Conservation (phyloP, 2,329 filamentous ascomycete species). For the Pseudocercospora fuligena region DNA sequence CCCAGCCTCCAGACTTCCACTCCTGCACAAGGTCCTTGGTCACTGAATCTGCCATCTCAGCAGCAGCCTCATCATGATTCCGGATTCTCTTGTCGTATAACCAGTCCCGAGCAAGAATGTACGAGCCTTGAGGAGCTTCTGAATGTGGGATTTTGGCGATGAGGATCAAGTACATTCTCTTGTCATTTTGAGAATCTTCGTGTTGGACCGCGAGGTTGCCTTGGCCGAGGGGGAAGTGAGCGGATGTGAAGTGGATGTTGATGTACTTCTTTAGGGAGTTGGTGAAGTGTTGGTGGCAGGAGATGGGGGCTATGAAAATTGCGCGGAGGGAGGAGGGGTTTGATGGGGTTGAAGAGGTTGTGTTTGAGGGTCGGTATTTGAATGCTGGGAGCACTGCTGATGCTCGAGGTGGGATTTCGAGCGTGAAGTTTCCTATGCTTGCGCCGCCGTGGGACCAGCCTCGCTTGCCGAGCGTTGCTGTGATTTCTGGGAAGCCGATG, state of each 20-base stretch:
- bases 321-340: slow-evolving; percentile 36
- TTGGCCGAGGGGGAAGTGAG: slow-evolving; percentile 3
- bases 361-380: slow-evolving; percentile 29
- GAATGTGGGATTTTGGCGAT: slow-evolving; percentile 53
- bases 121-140: slow-evolving; percentile 41
- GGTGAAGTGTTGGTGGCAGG: slow-evolving; percentile 37
- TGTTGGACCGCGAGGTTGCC: slow-evolving; percentile 22
- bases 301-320: slow-evolving; percentile 45
- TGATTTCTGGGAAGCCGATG: slow-evolving; percentile 57
- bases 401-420: slow-evolving; percentile 52
- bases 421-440: slow-evolving; percentile 55
- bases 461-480: slow-evolving; percentile 49
- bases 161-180: slow-evolving; percentile 58
- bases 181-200: slow-evolving; percentile 31
- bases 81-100: slow-evolving; percentile 50
- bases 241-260: slow-evolving; percentile 21
- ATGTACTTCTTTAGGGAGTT: slow-evolving; percentile 18
- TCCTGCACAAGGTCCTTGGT: slow-evolving; percentile 53
- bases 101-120: slow-evolving; percentile 58
- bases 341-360: background rate
- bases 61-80: slow-evolving; percentile 22
- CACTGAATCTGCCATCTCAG: slow-evolving; percentile 50
- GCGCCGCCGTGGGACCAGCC: slow-evolving; percentile 59
- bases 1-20: slow-evolving; percentile 52
- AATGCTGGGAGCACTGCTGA: slow-evolving; percentile 43